Percentiles rank a stretch among this genome's conserved stretches.
Evolutionary conservation across 768 basidiomycete genomes (phyloP).

Genomic region (Collybia mongolica): DNA sequence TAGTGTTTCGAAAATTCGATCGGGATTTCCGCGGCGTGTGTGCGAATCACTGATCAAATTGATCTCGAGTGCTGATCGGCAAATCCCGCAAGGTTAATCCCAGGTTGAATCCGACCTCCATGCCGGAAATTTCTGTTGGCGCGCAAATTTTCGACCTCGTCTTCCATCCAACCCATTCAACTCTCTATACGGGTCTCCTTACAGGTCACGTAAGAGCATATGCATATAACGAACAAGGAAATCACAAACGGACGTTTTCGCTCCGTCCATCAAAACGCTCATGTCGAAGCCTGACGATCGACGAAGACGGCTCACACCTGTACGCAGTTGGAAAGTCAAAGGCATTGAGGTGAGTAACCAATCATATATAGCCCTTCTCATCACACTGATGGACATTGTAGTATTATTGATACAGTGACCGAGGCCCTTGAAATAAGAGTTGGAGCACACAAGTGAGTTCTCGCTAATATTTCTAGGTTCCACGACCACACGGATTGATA

Average conservation of each 20-base stretch:
- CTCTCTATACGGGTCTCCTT: conserved; percentile 78
- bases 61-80: conserved; percentile 1
- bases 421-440: conserved; percentile 48
- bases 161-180: conserved; percentile 74
- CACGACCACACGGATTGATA: conserved; percentile 22
- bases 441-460: conserved; percentile 68
- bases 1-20: no score
- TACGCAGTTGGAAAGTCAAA: conserved; percentile 85
- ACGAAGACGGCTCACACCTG: conserved; percentile 64
- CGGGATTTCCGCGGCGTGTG: no score
- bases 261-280: conserved; percentile 80
- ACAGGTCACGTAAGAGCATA: conserved; percentile 85
- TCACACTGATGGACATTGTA: conserved; percentile 24
- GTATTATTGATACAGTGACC: conserved; percentile 66
- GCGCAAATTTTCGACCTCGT: conserved; percentile 87
- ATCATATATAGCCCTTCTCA: background rate
- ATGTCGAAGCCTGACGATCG: conserved; percentile 70
- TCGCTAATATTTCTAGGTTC: conserved; percentile 2
- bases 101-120: conserved; percentile 15
- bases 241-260: conserved; percentile 54
- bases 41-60: no score
- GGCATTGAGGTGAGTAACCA: conserved; percentile 63
- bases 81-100: conserved; percentile 5
- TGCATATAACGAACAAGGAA: conserved; percentile 70
- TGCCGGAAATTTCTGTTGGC: conserved; percentile 66